These are phyloP conservation scores for Eucalyptus regnans DNA, from an alignment of 345 rosid genomes.

Conservation along the genomic window DNA sequence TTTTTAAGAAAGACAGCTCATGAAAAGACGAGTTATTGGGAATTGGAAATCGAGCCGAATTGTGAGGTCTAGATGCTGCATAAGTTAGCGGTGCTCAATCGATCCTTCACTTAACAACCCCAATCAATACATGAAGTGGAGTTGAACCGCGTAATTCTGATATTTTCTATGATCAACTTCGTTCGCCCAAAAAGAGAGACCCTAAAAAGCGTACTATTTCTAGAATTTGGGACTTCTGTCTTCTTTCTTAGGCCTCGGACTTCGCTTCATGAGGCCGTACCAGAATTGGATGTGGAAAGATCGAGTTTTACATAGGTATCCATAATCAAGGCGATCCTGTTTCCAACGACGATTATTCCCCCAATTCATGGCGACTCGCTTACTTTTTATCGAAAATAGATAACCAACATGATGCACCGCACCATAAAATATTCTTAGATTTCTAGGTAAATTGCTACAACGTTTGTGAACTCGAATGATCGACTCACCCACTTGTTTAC, in stretches of 20 bases:
- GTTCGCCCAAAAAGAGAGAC: background rate
- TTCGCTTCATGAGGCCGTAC: background rate
- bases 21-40: background rate
- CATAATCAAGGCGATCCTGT: background rate
- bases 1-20: fast-evolving
- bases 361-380: background rate
- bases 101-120: background rate
- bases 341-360: background rate
- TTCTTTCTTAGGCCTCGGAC: background rate
- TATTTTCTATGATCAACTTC: background rate
- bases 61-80: background rate
- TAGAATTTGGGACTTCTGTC: background rate
- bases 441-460: background rate
- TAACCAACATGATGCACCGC: background rate
- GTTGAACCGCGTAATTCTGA: background rate
- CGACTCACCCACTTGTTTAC: background rate
- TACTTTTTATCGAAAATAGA: background rate
- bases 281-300: background rate
- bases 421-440: background rate
- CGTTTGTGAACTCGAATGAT: background rate
- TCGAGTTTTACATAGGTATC: background rate
- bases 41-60: background rate
- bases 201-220: background rate
- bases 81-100: background rate
- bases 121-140: background rate